These are phyloP conservation scores for Phytophthora pinifolia DNA, from an alignment of 352 stramenopile genomes.

Conservation along the genomic window DNA sequence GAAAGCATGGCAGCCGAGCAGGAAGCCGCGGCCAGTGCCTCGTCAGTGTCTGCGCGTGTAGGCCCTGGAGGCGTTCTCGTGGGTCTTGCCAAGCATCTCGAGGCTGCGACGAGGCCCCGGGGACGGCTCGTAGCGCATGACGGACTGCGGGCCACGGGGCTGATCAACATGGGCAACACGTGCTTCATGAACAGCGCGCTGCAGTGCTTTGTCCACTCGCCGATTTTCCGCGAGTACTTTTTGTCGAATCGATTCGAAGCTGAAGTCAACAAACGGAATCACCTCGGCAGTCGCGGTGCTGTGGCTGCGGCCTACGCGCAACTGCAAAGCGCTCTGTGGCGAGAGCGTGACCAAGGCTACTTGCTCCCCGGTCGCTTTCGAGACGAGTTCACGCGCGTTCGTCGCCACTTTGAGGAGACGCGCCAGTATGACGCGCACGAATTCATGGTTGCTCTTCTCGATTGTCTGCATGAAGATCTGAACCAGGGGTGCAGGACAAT, in stretches of 20 bases:
- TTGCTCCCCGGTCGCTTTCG: conserved; percentile 56
- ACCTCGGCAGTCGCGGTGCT: conserved; percentile 89
- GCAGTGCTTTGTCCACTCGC: conserved; percentile 95
- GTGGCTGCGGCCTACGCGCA: conserved; percentile 90
- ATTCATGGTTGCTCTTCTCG: conserved; percentile 95
- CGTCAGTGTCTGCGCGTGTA: conserved; percentile 14
- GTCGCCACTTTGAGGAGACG: conserved; percentile 70
- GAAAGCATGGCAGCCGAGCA: conserved; percentile 32
- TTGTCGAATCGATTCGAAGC: conserved; percentile 86
- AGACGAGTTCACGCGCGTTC: conserved; percentile 67
- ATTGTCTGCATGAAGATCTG: conserved; percentile 98
- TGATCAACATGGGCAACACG: conserved; percentile 87
- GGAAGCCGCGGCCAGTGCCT: conserved; percentile 16
- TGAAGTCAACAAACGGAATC: conserved; percentile 96
- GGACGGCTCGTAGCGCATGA: conserved; percentile 35
- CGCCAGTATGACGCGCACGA: conserved; percentile 96
- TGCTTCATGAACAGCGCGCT: conserved; percentile 90
- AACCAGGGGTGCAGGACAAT: conserved; percentile 79
- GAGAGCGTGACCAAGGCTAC: conserved; percentile 48
- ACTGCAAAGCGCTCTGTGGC: conserved; percentile 70
- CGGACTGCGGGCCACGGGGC: conserved; percentile 58
- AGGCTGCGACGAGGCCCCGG: conserved; percentile 26
- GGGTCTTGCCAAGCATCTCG: conserved; percentile 36
- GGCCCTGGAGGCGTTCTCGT: conserved; percentile 27
- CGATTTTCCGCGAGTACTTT: conserved; percentile 95